Conservation (phyloP, 106 monocot species). For the Ottelia alismoides region DNA sequence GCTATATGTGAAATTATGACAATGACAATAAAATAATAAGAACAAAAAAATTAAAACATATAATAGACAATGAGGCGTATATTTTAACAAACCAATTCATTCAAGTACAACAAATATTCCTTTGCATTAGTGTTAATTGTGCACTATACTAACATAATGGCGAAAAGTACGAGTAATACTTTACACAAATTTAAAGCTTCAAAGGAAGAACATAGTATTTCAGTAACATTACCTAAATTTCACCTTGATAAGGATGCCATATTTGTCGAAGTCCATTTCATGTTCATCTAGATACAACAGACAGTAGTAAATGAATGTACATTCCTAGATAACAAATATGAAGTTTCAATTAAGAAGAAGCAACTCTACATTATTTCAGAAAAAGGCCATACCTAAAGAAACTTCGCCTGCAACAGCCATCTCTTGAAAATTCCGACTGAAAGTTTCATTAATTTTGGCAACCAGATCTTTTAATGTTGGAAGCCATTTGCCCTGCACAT, state of each 20-base stretch:
- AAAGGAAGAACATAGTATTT: no score
- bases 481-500: conserved; percentile 64
- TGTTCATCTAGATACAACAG: conserved; percentile 59
- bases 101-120: no score
- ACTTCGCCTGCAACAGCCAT: conserved; percentile 99
- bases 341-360: no score
- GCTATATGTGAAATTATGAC: no score
- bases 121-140: no score
- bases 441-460: conserved; percentile 83
- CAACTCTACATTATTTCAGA: neutral
- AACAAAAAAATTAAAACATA: no score
- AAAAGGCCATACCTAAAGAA: conserved; percentile 48
- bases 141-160: no score
- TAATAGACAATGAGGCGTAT: no score
- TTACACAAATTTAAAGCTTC: no score
- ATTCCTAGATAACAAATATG: neutral
- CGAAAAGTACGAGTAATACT: no score
- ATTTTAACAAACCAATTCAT: no score
- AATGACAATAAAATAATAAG: no score
- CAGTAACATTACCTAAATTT: conserved; percentile 99
- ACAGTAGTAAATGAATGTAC: neutral
- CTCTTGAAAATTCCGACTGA: conserved; percentile 90
- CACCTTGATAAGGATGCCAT: conserved; percentile 92
- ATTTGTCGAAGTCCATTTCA: conserved; percentile 83
- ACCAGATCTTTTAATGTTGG: conserved; percentile 72